Conservation (phyloP, 495 filamentous ascomycete species). For the Glonium stellatum region DNA sequence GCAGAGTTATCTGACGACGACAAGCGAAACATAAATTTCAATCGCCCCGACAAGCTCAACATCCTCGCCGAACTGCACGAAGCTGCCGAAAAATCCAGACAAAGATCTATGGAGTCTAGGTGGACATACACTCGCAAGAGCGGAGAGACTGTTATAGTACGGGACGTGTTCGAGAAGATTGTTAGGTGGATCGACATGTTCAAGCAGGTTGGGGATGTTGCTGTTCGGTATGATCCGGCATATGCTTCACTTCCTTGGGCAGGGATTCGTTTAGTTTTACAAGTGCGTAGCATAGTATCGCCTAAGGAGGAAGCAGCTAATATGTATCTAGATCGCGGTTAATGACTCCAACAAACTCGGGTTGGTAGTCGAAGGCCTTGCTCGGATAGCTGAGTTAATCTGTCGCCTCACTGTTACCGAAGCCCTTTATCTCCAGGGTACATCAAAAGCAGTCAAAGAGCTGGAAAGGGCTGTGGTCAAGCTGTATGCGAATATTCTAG, state of each 20-base stretch:
- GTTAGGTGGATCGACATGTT: conserved; percentile 38
- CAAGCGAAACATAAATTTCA: conserved; percentile 25
- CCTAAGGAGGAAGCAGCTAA: conserved; percentile 2
- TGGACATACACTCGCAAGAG: conserved; percentile 19
- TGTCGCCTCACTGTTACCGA: conserved; percentile 30
- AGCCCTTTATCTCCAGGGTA: conserved; percentile 26
- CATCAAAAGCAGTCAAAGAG: conserved; percentile 4
- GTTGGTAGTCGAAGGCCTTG: conserved; percentile 27
- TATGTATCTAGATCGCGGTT: conserved; percentile 19
- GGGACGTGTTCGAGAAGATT: conserved; percentile 37
- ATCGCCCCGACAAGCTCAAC: conserved; percentile 22
- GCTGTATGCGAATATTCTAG: conserved; percentile 13
- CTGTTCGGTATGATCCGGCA: conserved; percentile 36
- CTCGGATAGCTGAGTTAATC: conserved; percentile 28
- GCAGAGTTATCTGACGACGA: conserved; percentile 23
- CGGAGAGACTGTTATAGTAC: conserved; percentile 31
- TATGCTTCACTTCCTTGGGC: conserved; percentile 44
- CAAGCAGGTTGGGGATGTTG: conserved; percentile 37
- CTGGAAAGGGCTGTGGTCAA: conserved; percentile 14
- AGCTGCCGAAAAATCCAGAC: conserved; percentile 12
- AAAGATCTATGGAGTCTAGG: conserved; percentile 7
- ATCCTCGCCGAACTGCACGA: conserved; percentile 20
- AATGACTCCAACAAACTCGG: conserved; percentile 24
- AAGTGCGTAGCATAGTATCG: conserved; percentile 25
- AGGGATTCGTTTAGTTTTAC: conserved; percentile 38